A percentile compares a stretch with the other conserved stretches of the same genome.
Evolutionary conservation across 371 early-diverging fungal species (phyloP).

Genomic region (Quaeritorhiza haematococci): DNA sequence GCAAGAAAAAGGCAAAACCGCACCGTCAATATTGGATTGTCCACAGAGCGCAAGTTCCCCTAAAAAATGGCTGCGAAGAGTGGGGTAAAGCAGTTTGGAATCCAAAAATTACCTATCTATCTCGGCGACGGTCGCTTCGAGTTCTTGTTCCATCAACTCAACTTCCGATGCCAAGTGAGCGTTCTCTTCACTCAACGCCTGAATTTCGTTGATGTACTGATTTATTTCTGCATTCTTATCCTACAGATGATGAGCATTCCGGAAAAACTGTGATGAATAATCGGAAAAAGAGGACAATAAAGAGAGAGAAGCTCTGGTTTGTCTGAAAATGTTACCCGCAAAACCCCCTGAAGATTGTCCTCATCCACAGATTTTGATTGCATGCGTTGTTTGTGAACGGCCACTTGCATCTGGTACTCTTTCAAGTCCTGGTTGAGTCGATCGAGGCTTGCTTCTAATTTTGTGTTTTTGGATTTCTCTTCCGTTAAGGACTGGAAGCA

Average conservation of each 20-base stretch:
- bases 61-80: too few species aligned
- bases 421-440: constrained; percentile 30
- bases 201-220: constrained; percentile 33
- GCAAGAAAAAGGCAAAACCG: neutral
- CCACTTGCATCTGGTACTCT: constrained; percentile 27
- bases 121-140: constrained; percentile 39
- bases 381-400: constrained; percentile 26
- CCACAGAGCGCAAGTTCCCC: too few species aligned
- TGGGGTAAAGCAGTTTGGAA: too few species aligned
- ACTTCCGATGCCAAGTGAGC: constrained; percentile 22
- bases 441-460: constrained; percentile 18
- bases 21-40: neutral
- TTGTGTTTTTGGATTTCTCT: constrained; percentile 19
- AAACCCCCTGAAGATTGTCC: constrained; percentile 27
- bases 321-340: constrained; percentile 17
- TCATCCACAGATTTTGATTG: constrained; percentile 31
- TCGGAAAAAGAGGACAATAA: neutral
- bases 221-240: constrained; percentile 42
- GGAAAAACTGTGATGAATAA: neutral
- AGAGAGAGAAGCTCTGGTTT: neutral
- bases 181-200: constrained; percentile 31
- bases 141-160: constrained; percentile 32
- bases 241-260: constrained; percentile 7
- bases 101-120: constrained; percentile 27
- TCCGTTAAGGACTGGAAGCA: constrained; percentile 21